These are phyloP conservation scores for Apophysomyces elegans DNA, from an alignment of 371 early-diverging fungal species.

Conservation along the genomic window DNA sequence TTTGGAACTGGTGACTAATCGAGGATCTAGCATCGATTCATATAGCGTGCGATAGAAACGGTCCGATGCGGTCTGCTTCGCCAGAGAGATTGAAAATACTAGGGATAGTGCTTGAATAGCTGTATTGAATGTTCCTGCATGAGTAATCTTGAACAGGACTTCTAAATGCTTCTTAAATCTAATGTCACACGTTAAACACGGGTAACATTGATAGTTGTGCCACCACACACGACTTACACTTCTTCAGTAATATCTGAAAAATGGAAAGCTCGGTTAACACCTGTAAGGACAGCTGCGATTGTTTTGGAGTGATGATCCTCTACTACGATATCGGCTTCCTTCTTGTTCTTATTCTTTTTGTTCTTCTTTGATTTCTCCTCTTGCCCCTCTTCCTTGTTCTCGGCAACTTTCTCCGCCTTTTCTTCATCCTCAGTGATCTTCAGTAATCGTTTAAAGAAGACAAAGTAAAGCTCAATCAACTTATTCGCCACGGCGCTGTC, in stretches of 20 bases:
- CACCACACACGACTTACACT: constrained; percentile 49
- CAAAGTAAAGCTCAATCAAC: constrained; percentile 89
- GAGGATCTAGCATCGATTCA: constrained; percentile 84
- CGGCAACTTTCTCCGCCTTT: constrained; percentile 35
- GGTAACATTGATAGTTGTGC: neutral
- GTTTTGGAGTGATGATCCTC: constrained; percentile 80
- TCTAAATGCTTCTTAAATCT: constrained; percentile 81
- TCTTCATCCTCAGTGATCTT: constrained; percentile 47
- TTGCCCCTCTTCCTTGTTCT: constrained; percentile 55
- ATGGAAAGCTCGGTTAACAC: constrained; percentile 95
- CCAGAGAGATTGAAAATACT: constrained; percentile 77
- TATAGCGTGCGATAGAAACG: constrained; percentile 92
- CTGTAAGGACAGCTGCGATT: constrained; percentile 92
- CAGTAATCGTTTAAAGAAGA: constrained; percentile 84
- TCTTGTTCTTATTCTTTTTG: constrained; percentile 45
- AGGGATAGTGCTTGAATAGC: constrained; percentile 91
- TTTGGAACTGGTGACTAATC: constrained; percentile 80
- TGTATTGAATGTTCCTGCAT: constrained; percentile 87
- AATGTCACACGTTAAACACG: constrained; percentile 8
- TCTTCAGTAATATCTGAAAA: constrained; percentile 82
- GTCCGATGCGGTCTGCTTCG: constrained; percentile 62
- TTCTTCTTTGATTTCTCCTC: constrained; percentile 44
- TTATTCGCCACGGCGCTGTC: constrained; percentile 79
- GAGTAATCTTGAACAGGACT: constrained; percentile 85
- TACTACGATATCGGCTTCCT: constrained; percentile 48